These are phyloP conservation scores for Emmonsiellopsis sp. DNA, from an alignment of 2,329 filamentous ascomycete species.

Conservation along the genomic window DNA sequence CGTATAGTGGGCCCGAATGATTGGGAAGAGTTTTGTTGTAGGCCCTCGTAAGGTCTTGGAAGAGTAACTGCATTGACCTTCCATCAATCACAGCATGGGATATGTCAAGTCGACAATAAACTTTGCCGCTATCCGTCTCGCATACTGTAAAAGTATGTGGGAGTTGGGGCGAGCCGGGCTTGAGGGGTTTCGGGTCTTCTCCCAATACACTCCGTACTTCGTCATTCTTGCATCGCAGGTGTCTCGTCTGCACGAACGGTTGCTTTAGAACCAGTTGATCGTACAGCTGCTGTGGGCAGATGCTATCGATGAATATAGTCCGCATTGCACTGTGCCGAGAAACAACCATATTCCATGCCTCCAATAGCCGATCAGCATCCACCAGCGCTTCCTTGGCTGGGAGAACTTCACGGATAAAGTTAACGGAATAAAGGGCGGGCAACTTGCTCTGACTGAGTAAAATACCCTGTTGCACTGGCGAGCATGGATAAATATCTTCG, in stretches of 20 bases:
- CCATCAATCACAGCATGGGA: conserved; percentile 40
- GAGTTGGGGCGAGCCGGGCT: conserved; percentile 10
- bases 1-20: conserved; percentile 9
- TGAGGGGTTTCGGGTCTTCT: conserved; percentile 6
- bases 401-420: conserved; percentile 36
- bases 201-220: conserved; percentile 7
- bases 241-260: not conserved
- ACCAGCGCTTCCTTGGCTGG: conserved; percentile 20
- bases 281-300: not conserved
- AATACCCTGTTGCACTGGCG: conserved; percentile 19
- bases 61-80: conserved; percentile 33
- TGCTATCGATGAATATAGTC: conserved; percentile 20
- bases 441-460: conserved; percentile 7
- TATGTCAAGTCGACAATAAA: conserved; percentile 35
- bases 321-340: conserved; percentile 25
- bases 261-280: not conserved
- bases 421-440: not conserved
- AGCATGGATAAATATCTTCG: conserved; percentile 28
- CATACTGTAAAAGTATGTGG: conserved; percentile 32
- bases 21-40: conserved; percentile 19
- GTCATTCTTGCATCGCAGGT: conserved; percentile 6
- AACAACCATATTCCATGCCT: conserved; percentile 23
- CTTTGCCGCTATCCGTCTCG: conserved; percentile 19
- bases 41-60: conserved; percentile 31
- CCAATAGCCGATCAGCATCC: conserved; percentile 16